These are phyloP conservation scores for Phytophthora parvispora DNA, from an alignment of 352 stramenopile genomes.

Conservation along the genomic window DNA sequence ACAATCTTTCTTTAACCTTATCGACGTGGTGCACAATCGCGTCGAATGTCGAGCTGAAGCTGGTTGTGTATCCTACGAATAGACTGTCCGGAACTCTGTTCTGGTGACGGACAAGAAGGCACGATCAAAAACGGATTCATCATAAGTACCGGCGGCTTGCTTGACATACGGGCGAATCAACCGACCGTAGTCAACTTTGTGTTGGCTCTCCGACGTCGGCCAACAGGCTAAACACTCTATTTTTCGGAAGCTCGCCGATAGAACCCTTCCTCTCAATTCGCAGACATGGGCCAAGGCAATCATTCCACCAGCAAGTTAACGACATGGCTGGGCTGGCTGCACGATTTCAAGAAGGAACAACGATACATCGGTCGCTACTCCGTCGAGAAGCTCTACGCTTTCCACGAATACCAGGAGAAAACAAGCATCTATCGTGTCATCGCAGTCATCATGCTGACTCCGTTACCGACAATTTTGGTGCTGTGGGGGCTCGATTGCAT, in stretches of 20 bases:
- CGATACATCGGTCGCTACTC: constrained; percentile 36
- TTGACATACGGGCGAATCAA: no score
- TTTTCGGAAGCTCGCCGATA: neutral
- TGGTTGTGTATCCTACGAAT: neutral
- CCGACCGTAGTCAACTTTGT: no score
- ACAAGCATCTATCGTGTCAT: constrained; percentile 15
- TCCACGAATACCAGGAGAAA: constrained; percentile 26
- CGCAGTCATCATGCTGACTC: constrained; percentile 6
- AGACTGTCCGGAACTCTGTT: neutral
- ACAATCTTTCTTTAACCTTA: no score
- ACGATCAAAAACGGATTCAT: neutral
- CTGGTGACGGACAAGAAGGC: neutral
- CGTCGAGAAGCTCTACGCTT: constrained; percentile 31
- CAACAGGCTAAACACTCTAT: neutral
- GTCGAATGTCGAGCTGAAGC: no score
- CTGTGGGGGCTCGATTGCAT: constrained; percentile 13
- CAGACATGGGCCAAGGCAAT: neutral
- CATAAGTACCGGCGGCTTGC: neutral
- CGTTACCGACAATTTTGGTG: constrained; percentile 14
- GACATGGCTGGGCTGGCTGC: neutral
- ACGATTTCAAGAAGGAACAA: constrained; percentile 8
- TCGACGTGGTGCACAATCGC: no score
- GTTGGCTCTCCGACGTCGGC: neutral
- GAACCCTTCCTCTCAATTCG: neutral
- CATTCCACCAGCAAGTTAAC: neutral